phyloP scores from a whole-genome alignment of 2,329 filamentous ascomycete genomes.

The Arthrobotrys musiformis region DNA sequence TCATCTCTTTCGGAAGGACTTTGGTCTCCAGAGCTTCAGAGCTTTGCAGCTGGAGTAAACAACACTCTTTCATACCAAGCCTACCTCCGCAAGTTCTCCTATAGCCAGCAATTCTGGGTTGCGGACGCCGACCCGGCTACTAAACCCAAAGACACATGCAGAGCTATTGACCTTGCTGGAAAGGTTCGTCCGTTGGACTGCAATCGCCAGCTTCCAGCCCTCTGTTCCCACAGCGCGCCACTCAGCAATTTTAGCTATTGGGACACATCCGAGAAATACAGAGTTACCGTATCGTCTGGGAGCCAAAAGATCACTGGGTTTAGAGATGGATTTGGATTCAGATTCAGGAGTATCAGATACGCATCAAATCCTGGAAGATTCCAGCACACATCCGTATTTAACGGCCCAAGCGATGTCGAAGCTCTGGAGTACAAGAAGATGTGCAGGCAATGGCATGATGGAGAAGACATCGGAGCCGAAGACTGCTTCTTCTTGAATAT shows the following conservation, averaged over 20 bases:
- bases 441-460: conserved; percentile 62
- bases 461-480: conserved; percentile 62
- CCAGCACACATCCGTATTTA: conserved; percentile 64
- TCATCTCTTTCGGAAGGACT: conserved; percentile 24
- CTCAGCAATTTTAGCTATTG: conserved; percentile 62
- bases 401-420: conserved; percentile 61
- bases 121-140: conserved; percentile 56
- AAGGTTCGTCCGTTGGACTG: conserved; percentile 54
- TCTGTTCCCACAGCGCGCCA: conserved; percentile 65
- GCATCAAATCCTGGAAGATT: conserved; percentile 65
- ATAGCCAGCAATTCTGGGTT: conserved; percentile 62
- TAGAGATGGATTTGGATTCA: conserved; percentile 66
- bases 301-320: conserved; percentile 61
- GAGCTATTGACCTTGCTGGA: conserved; percentile 60
- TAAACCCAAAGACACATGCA: conserved; percentile 30
- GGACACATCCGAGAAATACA: conserved; percentile 62
- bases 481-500: conserved; percentile 67
- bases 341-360: conserved; percentile 67
- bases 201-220: conserved; percentile 60
- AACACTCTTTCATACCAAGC: conserved; percentile 63
- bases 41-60: conserved; percentile 40
- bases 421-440: conserved; percentile 62
- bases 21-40: conserved; percentile 44
- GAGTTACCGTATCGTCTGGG: conserved; percentile 63
- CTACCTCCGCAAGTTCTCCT: conserved; percentile 57